Percentiles rank a stretch among this genome's conserved stretches.
phyloP scores from a whole-genome alignment of 495 filamentous ascomycete species.

The Letharia lupina region DNA sequence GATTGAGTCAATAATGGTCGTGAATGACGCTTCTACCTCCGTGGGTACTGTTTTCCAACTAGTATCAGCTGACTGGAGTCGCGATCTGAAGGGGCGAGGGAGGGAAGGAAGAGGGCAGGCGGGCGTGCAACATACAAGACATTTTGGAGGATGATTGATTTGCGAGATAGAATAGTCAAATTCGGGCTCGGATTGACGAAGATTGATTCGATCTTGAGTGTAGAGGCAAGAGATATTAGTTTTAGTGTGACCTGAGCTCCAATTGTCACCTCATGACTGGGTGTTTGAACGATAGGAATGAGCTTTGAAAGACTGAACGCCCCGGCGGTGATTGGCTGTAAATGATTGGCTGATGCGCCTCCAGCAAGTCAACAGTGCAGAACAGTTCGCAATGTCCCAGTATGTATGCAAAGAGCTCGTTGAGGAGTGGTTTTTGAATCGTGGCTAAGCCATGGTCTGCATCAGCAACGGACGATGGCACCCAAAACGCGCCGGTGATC shows the following conservation, averaged over 20 bases:
- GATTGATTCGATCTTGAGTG: not conserved
- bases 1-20: conserved; percentile 85
- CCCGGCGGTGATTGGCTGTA: not conserved
- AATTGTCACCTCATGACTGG: not conserved
- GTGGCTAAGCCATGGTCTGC: not conserved
- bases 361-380: not conserved
- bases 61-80: not conserved
- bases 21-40: conserved; percentile 60
- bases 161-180: not conserved
- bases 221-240: not conserved
- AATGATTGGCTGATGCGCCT: not conserved
- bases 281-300: not conserved
- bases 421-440: not conserved
- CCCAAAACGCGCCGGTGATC: not conserved
- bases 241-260: not conserved
- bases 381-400: not conserved
- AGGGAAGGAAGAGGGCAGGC: not conserved
- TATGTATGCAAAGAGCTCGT: not conserved
- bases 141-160: not conserved
- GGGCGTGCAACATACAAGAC: conserved; percentile 7
- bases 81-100: not conserved
- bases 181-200: not conserved
- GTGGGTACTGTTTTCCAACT: conserved; percentile 47
- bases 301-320: not conserved
- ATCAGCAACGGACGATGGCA: not conserved